Evolutionary conservation across 768 basidiomycete genomes (phyloP).

Genomic region (Lentinula detonsa): DNA sequence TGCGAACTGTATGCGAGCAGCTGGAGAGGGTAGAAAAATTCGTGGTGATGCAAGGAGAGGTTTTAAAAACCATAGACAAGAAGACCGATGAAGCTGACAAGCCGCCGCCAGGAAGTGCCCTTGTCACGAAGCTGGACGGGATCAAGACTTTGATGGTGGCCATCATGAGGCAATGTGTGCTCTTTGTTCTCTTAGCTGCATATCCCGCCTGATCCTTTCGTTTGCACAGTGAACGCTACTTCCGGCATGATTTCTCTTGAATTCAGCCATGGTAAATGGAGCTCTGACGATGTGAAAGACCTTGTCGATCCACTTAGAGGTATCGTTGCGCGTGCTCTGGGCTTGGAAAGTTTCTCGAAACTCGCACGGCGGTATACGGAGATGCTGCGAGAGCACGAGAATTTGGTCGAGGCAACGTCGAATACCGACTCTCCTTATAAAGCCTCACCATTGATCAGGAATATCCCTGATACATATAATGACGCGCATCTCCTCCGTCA

Average conservation of each 20-base stretch:
- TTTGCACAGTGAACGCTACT: conserved; percentile 22
- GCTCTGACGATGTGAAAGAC: conserved; percentile 32
- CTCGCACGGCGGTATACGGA: conserved; percentile 14
- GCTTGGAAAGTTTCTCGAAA: conserved; percentile 25
- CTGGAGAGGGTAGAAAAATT: conserved; percentile 21
- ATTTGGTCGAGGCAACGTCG: not conserved
- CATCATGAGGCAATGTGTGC: conserved; percentile 23
- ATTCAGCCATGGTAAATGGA: conserved; percentile 41
- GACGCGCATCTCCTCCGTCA: conserved; percentile 32
- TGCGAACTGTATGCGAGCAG: conserved; percentile 22
- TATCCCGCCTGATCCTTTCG: not conserved
- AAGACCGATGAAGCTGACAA: conserved; percentile 10
- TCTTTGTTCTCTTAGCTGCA: not conserved
- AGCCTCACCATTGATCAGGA: not conserved
- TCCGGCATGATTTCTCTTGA: conserved; percentile 33
- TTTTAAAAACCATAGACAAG: conserved; percentile 12
- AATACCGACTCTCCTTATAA: not conserved
- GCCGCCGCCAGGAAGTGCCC: not conserved
- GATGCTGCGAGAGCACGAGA: not conserved
- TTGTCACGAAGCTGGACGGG: conserved; percentile 14
- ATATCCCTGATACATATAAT: conserved; percentile 9
- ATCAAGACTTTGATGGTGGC: conserved; percentile 16
- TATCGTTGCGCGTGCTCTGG: conserved; percentile 19
- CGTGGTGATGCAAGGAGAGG: conserved; percentile 25
- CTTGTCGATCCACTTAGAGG: conserved; percentile 27